Percentiles rank a stretch among this genome's conserved stretches.
Evolutionary conservation across 2,329 filamentous ascomycete species (phyloP).

Genomic region (Akanthomyces lecanii): DNA sequence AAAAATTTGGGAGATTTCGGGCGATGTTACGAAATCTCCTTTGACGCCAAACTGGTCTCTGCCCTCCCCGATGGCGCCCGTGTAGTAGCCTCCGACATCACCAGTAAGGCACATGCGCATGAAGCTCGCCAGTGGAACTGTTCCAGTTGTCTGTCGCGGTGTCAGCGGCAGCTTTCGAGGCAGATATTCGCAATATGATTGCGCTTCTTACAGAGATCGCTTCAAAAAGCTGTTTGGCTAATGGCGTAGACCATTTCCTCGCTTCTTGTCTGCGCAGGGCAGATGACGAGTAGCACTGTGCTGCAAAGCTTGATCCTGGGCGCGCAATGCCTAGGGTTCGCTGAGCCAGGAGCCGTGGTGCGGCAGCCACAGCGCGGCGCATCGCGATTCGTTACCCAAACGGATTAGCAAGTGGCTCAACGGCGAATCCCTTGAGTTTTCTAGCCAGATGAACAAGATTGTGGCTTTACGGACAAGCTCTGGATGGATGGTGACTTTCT

Average conservation of each 20-base stretch:
- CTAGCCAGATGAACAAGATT: too few relatives aligned
- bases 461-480: neutral
- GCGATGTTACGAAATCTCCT: slow-evolving; percentile 95
- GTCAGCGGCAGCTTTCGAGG: neutral
- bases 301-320: neutral
- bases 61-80: slow-evolving; percentile 60
- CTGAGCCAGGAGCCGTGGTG: slow-evolving; percentile 14
- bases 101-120: slow-evolving; percentile 98
- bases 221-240: slow-evolving; percentile 81
- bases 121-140: slow-evolving; percentile 85
- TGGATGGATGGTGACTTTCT: neutral
- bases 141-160: slow-evolving; percentile 63
- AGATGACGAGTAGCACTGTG: slow-evolving; percentile 24
- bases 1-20: slow-evolving; percentile 96
- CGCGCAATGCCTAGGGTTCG: neutral
- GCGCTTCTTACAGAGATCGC: slow-evolving; percentile 67
- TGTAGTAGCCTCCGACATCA: slow-evolving; percentile 91
- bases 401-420: neutral
- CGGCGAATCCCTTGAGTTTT: neutral
- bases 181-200: neutral
- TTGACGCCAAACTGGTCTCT: slow-evolving; percentile 87
- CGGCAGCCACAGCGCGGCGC: slow-evolving; percentile 13
- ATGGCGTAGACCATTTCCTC: slow-evolving; percentile 83
- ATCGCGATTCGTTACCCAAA: neutral
- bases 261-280: slow-evolving; percentile 29